These are phyloP conservation scores for Annona cherimola DNA, from an alignment of 164 flowering plant species.

Conservation along the genomic window DNA sequence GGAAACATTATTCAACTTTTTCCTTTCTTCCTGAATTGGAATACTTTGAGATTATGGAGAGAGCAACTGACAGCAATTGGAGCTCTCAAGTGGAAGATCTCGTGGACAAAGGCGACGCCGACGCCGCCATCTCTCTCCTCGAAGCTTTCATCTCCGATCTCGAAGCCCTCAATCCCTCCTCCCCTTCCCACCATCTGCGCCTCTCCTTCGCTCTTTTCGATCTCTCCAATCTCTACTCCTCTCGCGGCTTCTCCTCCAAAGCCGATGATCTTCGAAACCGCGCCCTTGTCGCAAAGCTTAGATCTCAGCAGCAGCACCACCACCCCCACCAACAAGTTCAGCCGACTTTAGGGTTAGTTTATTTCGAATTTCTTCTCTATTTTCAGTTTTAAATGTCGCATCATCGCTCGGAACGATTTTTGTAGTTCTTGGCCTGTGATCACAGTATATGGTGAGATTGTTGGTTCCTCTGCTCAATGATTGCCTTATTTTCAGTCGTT, in stretches of 20 bases:
- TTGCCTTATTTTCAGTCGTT: not conserved
- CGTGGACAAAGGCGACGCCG: conserved; percentile 7
- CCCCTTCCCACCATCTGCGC: not conserved
- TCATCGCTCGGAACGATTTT: not conserved
- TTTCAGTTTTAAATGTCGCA: not conserved
- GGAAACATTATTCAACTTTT: no score
- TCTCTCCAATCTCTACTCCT: conserved; percentile 10
- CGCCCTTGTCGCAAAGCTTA: conserved; percentile 7
- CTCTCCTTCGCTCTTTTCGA: conserved; percentile 12
- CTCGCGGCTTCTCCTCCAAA: conserved; percentile 12
- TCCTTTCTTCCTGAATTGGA: no score
- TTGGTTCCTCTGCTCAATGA: not conserved
- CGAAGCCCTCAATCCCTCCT: not conserved
- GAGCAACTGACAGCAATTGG: conserved; percentile 4
- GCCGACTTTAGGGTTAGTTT: not conserved
- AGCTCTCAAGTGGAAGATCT: conserved; percentile 10
- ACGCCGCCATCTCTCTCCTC: conserved; percentile 12
- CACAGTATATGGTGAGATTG: not conserved
- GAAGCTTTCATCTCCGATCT: conserved; percentile 7
- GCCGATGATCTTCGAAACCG: conserved; percentile 10
- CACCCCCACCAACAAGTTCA: no score
- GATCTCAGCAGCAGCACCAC: not conserved
- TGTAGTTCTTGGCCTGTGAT: not conserved
- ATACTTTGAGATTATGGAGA: not conserved
- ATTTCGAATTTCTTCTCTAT: not conserved